Evolutionary conservation across 345 rosid species (phyloP).

Genomic region (Heritiera littoralis): DNA sequence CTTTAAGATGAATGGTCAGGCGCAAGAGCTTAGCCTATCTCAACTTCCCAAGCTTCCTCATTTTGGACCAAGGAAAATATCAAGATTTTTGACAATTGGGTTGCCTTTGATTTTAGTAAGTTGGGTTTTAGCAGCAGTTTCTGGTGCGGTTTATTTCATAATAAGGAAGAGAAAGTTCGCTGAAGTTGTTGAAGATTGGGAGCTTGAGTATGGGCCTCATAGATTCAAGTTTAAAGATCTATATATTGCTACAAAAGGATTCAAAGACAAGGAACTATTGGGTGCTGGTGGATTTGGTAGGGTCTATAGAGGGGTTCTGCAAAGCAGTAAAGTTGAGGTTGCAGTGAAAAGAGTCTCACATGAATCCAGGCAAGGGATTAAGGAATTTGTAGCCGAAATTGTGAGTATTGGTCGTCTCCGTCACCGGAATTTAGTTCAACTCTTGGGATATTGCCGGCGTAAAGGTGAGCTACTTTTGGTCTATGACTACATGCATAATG

Average conservation of each 20-base stretch:
- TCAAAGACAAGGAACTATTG: conserved; percentile 51
- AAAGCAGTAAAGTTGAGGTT: conserved; percentile 41
- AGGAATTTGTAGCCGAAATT: conserved; percentile 62
- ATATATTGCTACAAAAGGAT: conserved; percentile 64
- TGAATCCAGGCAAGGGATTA: conserved; percentile 62
- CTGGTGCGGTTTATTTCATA: conserved; percentile 22
- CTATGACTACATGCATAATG: conserved; percentile 67
- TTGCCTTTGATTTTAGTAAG: conserved; percentile 41
- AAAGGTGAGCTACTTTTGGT: conserved; percentile 62
- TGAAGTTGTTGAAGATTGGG: conserved; percentile 78
- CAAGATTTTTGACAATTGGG: conserved; percentile 46
- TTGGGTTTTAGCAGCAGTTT: conserved; percentile 28
- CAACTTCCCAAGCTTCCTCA: conserved; percentile 66
- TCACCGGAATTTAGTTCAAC: conserved; percentile 56
- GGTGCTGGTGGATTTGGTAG: conserved; percentile 70
- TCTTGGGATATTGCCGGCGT: conserved; percentile 62
- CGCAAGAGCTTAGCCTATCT: conserved; percentile 44
- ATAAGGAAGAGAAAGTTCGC: conserved; percentile 51
- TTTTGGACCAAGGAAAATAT: conserved; percentile 28
- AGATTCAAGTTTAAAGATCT: conserved; percentile 66
- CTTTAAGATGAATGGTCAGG: conserved; percentile 45
- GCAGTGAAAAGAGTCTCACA: conserved; percentile 71
- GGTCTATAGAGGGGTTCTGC: conserved; percentile 61
- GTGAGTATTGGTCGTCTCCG: conserved; percentile 56
- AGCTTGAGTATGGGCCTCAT: conserved; percentile 58